Conservation (phyloP, 768 basidiomycete genomes). For the Astraeus odoratus region DNA sequence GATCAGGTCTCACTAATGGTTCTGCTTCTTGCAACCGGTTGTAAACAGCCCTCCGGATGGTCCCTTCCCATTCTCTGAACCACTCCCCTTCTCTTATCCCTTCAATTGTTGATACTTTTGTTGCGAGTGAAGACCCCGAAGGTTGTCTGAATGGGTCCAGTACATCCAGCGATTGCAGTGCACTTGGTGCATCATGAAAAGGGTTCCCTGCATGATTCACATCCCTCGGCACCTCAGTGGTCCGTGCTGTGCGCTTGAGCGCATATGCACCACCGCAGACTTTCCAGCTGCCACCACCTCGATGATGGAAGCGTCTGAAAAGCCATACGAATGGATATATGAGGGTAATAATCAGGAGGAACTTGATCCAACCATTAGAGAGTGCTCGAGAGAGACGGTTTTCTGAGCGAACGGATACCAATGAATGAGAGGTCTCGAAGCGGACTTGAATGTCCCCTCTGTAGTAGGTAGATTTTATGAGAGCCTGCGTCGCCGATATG, state of each 20-base stretch:
- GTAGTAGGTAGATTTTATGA: constrained; percentile 35
- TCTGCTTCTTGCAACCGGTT: constrained; percentile 29
- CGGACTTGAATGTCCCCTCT: constrained; percentile 35
- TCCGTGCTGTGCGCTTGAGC: constrained; percentile 40
- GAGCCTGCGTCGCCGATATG: constrained; percentile 29
- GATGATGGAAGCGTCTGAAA: constrained; percentile 58
- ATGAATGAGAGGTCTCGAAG: constrained; percentile 40
- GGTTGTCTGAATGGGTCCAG: constrained; percentile 1
- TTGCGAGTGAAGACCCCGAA: constrained; percentile 25
- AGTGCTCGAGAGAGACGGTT: constrained; percentile 60
- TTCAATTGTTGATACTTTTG: constrained; percentile 32
- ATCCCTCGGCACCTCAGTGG: constrained; percentile 5
- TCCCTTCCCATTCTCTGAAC: constrained; percentile 71
- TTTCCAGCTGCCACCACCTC: constrained; percentile 69
- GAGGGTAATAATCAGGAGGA: constrained; percentile 59
- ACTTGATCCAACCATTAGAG: constrained; percentile 64
- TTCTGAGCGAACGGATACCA: constrained; percentile 60
- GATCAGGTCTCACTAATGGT: constrained; percentile 30
- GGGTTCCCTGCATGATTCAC: constrained; percentile 2
- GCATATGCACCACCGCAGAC: constrained; percentile 73
- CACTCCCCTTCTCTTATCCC: constrained; percentile 72
- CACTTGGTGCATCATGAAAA: constrained; percentile 2
- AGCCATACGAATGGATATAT: constrained; percentile 82
- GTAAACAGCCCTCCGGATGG: constrained; percentile 55
- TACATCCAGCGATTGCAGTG: background rate